A percentile compares a stretch with the other conserved stretches of the same genome.
These are phyloP conservation scores for Lactarius vividus DNA, from an alignment of 768 basidiomycete species.

Conservation along the genomic window DNA sequence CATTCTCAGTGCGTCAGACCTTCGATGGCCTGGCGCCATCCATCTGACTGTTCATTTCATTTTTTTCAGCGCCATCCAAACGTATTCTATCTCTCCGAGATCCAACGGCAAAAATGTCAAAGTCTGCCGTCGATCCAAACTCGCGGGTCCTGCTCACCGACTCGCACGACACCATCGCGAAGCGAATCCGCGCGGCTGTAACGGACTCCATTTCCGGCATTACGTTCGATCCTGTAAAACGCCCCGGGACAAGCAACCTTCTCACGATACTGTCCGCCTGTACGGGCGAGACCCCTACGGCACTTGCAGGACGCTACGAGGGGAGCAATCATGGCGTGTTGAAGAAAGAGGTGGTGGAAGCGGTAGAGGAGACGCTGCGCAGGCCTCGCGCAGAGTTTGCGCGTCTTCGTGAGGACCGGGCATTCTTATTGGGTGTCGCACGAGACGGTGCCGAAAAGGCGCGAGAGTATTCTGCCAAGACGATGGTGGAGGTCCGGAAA, in stretches of 20 bases:
- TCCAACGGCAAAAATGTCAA: slow-evolving; percentile 91
- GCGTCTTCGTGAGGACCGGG: slow-evolving; percentile 55
- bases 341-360: slow-evolving; percentile 74
- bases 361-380: slow-evolving; percentile 63
- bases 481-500: slow-evolving; percentile 64
- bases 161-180: slow-evolving; percentile 50
- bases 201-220: slow-evolving; percentile 79
- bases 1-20: slow-evolving; percentile 60
- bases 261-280: slow-evolving; percentile 79
- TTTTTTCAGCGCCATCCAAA: slow-evolving; percentile 64
- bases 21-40: neutral
- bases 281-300: slow-evolving; percentile 43
- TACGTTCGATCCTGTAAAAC: slow-evolving; percentile 73
- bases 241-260: slow-evolving; percentile 83
- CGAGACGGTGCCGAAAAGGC: slow-evolving; percentile 63
- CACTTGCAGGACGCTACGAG: slow-evolving; percentile 51
- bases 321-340: slow-evolving; percentile 60
- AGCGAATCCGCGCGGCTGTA: slow-evolving; percentile 77
- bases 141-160: slow-evolving; percentile 91
- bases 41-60: neutral
- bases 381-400: slow-evolving; percentile 69
- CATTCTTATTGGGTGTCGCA: slow-evolving; percentile 62
- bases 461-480: slow-evolving; percentile 53
- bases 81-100: slow-evolving; percentile 85
- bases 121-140: slow-evolving; percentile 73